Conservation (phyloP, 805 yeast genomes). For the Wickerhamomyces hampshirensis region DNA sequence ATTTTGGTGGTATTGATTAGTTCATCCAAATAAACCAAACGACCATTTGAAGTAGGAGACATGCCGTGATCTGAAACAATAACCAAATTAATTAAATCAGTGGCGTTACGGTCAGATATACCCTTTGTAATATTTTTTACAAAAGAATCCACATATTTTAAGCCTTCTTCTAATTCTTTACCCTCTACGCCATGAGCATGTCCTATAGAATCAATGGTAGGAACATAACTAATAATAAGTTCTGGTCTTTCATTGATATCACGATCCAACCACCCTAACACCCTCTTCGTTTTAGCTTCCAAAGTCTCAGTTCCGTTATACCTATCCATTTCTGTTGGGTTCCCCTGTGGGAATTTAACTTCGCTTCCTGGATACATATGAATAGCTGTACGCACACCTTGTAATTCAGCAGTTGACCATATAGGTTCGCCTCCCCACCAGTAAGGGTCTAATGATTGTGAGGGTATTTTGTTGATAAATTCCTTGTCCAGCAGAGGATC, state of each 20-base stretch:
- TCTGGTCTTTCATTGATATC: constrained; percentile 60
- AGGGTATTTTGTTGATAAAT: constrained; percentile 60
- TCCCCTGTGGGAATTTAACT: constrained; percentile 47
- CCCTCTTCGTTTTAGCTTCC: constrained; percentile 49
- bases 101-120: constrained; percentile 49
- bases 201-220: constrained; percentile 76
- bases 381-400: constrained; percentile 64
- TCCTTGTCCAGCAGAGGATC: constrained; percentile 53
- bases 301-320: constrained; percentile 63
- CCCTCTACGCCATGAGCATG: constrained; percentile 71
- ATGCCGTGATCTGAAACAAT: constrained; percentile 91
- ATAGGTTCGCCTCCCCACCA: constrained; percentile 93
- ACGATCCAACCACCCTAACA: constrained; percentile 65
- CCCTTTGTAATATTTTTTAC: constrained; percentile 45
- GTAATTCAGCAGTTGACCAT: constrained; percentile 71
- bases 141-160: constrained; percentile 62
- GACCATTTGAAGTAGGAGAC: constrained; percentile 75
- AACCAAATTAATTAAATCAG: constrained; percentile 64
- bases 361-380: constrained; percentile 98
- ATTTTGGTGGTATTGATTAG: constrained; percentile 47
- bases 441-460: constrained; percentile 43
- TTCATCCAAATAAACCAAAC: constrained; percentile 72
- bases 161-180: constrained; percentile 44
- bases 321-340: constrained; percentile 50
- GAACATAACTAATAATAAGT: constrained; percentile 71